Percentiles rank a stretch among this genome's conserved stretches.
Evolutionary conservation across 257 asterid species (phyloP).

Genomic region (Echium plantagineum): DNA sequence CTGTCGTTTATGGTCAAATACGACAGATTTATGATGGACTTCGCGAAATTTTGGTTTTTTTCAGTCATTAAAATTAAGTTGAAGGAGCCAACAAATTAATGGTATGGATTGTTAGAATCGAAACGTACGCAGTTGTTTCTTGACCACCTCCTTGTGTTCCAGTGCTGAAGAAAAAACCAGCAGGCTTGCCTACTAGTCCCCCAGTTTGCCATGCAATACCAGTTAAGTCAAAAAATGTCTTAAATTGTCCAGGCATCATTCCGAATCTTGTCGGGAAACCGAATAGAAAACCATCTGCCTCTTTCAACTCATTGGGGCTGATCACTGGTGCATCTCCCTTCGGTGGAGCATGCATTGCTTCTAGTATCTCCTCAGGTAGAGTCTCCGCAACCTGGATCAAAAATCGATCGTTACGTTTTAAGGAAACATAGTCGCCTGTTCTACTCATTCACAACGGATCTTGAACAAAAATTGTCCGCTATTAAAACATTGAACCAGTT

Average conservation of each 20-base stretch:
- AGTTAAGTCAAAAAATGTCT: conserved; percentile 46
- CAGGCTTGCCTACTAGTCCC: conserved; percentile 51
- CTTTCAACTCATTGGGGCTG: conserved; percentile 30
- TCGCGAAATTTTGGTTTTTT: no score
- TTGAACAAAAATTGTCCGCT: no score
- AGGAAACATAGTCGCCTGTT: no score
- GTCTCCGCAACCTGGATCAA: conserved; percentile 44
- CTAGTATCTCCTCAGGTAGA: conserved; percentile 39
- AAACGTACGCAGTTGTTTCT: conserved; percentile 52
- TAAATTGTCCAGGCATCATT: conserved; percentile 61
- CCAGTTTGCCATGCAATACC: conserved; percentile 46
- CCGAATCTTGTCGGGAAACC: conserved; percentile 69
- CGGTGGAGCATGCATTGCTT: conserved; percentile 43
- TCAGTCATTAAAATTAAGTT: no score
- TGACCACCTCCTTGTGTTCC: conserved; percentile 66
- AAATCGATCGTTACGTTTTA: no score
- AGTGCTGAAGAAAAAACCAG: conserved; percentile 49
- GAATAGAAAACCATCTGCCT: conserved; percentile 44
- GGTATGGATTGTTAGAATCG: neutral
- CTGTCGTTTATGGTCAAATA: no score
- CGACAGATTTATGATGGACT: no score
- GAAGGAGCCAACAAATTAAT: neutral
- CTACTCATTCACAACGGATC: no score
- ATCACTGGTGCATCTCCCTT: conserved; percentile 43
- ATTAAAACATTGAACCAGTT: no score